Conservation (phyloP, 345 rosid species). For the Eucalyptus brandiana region DNA sequence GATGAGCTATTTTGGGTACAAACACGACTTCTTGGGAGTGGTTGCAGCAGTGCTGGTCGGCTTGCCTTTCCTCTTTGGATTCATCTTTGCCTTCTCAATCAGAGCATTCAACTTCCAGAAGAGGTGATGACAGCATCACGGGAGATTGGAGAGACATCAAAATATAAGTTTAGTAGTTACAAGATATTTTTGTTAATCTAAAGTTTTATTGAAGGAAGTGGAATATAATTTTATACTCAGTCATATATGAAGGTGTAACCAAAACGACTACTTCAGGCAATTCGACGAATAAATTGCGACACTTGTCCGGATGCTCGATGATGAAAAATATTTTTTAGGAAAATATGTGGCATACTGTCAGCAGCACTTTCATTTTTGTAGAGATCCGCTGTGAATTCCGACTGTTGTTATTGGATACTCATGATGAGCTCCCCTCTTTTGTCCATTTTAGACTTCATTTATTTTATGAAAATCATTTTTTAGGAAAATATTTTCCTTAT, state of each 20-base stretch:
- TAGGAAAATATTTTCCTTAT: no score
- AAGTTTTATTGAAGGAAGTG: not conserved
- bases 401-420: not conserved
- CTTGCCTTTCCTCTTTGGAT: constrained; percentile 31
- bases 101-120: constrained; percentile 71
- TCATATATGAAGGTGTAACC: not conserved
- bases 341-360: constrained; percentile 10
- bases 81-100: constrained; percentile 66
- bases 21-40: constrained; percentile 44
- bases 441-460: no score
- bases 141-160: not conserved
- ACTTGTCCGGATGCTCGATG: not conserved
- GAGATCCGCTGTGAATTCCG: not conserved
- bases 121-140: constrained; percentile 5
- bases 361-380: not conserved
- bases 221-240: not conserved
- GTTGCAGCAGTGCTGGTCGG: constrained; percentile 45
- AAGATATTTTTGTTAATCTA: not conserved
- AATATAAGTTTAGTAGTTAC: not conserved
- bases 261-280: not conserved
- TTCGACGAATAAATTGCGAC: not conserved
- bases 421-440: not conserved
- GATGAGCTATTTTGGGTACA: constrained; percentile 38
- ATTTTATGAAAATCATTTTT: no score
- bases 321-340: no score